Evolutionary conservation across 2,329 filamentous ascomycete species (phyloP).

Genomic region (Plectosphaerella sp.): DNA sequence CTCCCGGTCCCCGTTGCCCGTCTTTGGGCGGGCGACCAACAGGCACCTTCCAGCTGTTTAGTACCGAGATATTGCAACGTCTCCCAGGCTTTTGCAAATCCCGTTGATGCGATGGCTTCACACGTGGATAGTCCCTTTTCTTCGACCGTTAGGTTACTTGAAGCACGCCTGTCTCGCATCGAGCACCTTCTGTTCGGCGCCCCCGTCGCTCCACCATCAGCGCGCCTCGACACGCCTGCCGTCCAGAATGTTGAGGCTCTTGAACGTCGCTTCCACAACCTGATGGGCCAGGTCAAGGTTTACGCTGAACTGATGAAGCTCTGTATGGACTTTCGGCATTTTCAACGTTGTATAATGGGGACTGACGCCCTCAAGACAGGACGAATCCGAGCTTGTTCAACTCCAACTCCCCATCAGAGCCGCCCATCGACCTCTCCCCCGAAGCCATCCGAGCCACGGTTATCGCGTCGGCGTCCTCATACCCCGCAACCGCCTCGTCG

Average conservation of each 20-base stretch:
- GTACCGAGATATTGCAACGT: too few relatives aligned
- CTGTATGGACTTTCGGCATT: constrained; percentile 35
- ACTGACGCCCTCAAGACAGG: constrained; percentile 35
- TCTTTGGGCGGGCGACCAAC: too few relatives aligned
- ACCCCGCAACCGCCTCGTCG: constrained; percentile 50
- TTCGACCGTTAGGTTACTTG: constrained; percentile 51
- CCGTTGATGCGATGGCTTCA: constrained; percentile 19
- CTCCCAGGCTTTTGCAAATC: too few relatives aligned
- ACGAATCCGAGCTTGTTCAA: constrained; percentile 52
- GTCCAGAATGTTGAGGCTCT: constrained; percentile 42
- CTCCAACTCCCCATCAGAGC: constrained; percentile 35
- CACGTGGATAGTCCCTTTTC: constrained; percentile 48
- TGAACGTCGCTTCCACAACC: constrained; percentile 46
- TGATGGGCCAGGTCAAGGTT: constrained; percentile 48
- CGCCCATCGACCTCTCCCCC: constrained; percentile 46
- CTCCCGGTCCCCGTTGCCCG: background rate
- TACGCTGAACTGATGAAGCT: constrained; percentile 58
- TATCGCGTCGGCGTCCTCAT: constrained; percentile 51
- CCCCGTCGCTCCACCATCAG: constrained; percentile 24
- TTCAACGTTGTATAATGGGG: background rate
- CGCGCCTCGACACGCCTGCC: constrained; percentile 32
- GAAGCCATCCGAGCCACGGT: constrained; percentile 51
- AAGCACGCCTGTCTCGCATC: constrained; percentile 53
- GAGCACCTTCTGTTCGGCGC: constrained; percentile 55
- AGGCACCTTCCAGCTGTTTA: too few relatives aligned